Evolutionary conservation across 257 asterid genomes (phyloP).

Genomic region (Solanum acaule): DNA sequence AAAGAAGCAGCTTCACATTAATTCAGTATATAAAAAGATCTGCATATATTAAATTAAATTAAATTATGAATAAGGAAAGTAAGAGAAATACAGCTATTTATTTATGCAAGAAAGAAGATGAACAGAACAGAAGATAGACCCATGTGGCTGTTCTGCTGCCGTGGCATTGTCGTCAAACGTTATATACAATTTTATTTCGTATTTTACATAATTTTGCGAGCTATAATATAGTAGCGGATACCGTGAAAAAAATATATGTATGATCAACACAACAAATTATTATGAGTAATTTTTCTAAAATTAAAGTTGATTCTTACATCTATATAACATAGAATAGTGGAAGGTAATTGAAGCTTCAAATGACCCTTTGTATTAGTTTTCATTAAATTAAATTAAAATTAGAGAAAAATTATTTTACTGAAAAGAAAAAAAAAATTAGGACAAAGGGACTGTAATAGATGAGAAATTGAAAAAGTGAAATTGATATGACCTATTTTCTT

Average conservation of each 20-base stretch:
- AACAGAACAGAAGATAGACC: constrained; percentile 1
- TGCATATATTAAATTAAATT: neutral
- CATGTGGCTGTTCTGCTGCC: constrained; percentile 6
- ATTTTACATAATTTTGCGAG: too few relatives aligned
- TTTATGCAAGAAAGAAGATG: neutral
- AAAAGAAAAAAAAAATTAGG: neutral
- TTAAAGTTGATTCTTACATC: neutral
- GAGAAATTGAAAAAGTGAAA: neutral
- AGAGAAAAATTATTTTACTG: neutral
- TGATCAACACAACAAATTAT: neutral
- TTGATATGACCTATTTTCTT: neutral
- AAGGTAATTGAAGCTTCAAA: neutral
- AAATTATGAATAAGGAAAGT: neutral
- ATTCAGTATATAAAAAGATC: neutral
- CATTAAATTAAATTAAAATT: neutral
- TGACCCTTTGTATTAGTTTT: neutral
- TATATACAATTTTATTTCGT: neutral
- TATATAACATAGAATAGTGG: neutral
- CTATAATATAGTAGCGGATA: too few relatives aligned
- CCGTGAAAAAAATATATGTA: fast-evolving
- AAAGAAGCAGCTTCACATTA: neutral
- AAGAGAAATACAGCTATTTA: neutral
- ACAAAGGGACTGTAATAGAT: neutral
- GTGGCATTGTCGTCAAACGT: constrained; percentile 12
- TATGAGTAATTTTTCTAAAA: neutral